Base-by-base conservation (phyloP, 805 yeast genomes). In the Candida ascalaphidarum region DNA sequence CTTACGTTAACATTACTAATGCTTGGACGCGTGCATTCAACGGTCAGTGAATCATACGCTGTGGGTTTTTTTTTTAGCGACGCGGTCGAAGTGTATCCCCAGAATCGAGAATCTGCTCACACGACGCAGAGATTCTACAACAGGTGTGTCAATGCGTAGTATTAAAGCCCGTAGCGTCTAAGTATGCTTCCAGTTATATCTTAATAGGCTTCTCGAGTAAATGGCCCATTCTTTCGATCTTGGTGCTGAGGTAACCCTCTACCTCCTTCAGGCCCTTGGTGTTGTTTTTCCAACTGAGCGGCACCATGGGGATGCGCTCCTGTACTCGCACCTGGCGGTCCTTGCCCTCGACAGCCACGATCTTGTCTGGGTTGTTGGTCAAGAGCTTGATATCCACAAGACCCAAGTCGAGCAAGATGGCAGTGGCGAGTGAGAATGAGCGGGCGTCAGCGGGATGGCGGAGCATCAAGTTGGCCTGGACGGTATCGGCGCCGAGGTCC, bases 371-470 rank as follows among this genome's bases (percentile, higher is more conserved):
- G 49, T 92, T 92, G 49, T 92, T 92, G 2, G 99, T 92, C 48
- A 92, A 61, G 22, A 92, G 63, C 41, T 81, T 74, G 36, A 92
- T 77, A 30, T 80, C 69, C 14, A 55, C 51, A 35, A 84, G 68
- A 8, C 86, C 92, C 39, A 92, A 64, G 54, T 92, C 99, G 25
- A 79, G 48, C 29, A 92, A 62, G 21, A 92, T 92, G 3, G 97
- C 92, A 7, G 96, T 92, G 5, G 97, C 98, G 35, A 92, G 62
- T 1, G 92, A 77, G 51, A 89, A 92, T 25, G 88, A 81, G 44
- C 99, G 75, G n/a, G 83, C 95, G 55, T 92, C 99, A 0, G 96
- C 97, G 5, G 99, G 99, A 46, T 92, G 99, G 43, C 95, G 73
- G 37, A 92, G 67, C 60, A 92, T 53, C 33, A 92, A 60, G 55